Conservation (phyloP, 192 early-diverging fungal species). For the Coemansia sp. region DNA sequence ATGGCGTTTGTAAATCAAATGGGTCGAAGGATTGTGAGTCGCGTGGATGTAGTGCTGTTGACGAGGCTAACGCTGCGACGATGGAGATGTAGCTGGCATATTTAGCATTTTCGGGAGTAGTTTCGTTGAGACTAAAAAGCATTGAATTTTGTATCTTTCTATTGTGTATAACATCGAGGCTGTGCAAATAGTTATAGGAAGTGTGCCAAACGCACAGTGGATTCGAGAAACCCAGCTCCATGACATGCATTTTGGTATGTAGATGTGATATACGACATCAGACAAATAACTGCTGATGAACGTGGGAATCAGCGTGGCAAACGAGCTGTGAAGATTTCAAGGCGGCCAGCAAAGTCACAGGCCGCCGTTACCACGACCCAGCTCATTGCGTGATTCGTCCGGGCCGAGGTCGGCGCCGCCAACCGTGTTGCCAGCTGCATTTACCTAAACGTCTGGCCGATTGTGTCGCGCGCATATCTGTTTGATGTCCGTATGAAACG, state of each 20-base stretch:
- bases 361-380: background rate
- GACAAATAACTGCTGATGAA: no score
- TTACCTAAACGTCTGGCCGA: background rate
- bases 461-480: background rate
- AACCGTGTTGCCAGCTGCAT: background rate
- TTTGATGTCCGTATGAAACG: background rate
- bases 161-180: no score
- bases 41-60: slow-evolving; percentile 2
- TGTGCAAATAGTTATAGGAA: no score
- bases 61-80: slow-evolving; percentile 23
- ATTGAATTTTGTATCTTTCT: background rate
- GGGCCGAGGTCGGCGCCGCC: background rate
- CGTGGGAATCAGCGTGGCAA: no score
- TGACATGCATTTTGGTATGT: no score
- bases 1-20: background rate
- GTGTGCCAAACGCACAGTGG: no score
- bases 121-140: slow-evolving; percentile 1
- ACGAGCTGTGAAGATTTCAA: background rate
- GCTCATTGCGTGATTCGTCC: background rate
- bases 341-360: background rate
- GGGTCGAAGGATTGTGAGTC: background rate
- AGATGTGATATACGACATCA: no score
- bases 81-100: slow-evolving; percentile 21
- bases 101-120: background rate
- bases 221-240: no score